Base-by-base conservation (phyloP, 129 eudicot genomes). In the Solidago caesia region DNA sequence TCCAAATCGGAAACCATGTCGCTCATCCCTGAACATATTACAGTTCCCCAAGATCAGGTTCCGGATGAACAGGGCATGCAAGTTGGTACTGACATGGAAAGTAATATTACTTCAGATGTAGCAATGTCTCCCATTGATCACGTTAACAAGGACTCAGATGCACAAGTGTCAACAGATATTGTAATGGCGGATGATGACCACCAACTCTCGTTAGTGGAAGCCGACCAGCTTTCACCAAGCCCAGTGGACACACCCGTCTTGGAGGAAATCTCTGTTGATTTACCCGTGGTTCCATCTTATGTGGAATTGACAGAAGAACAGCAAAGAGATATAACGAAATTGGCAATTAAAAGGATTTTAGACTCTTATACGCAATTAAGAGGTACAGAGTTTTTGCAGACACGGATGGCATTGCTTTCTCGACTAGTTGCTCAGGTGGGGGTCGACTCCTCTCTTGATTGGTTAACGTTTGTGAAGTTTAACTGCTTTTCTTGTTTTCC, bases 401-500 rank as follows among this genome's bases (percentile, higher is more conserved):
- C 88, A 25, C 89, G 92, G 71, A 82, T 86, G 88, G 80, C 90
- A 26, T 72, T 95, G 86, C 85, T 91, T 73, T 91, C 97, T 71
- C 91, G 97, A 48, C 86, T 95, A 83, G 96, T 91, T 77, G 91
- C 91, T 78, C 96, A 92, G 97, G 99, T 90, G 81, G 87, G 92
- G 87, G 80, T 67, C 48, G 84, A 76, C 67, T 73, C 66, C 49
- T 76, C 64, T 81, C 67, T 81, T 74, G 83, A 81, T 71, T 74
- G 81, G 83, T 77, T 77, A 16, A 52, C 61, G 48, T 82, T 58
- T 77, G 72, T 77, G 49, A 60, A 83, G 73, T 74, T 76, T 72
- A 69, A 71, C 79, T 84, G 69, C 63, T 71, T 78, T 68, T 77
- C 16, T 56, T 73, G 48, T 78, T 75, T 71, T 56, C 52, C 69